Evolutionary conservation across 2,329 filamentous ascomycete genomes (phyloP), one percentile per base, ranked within the genome.

Genomic region (Colletotrichum brevisporum): DNA sequence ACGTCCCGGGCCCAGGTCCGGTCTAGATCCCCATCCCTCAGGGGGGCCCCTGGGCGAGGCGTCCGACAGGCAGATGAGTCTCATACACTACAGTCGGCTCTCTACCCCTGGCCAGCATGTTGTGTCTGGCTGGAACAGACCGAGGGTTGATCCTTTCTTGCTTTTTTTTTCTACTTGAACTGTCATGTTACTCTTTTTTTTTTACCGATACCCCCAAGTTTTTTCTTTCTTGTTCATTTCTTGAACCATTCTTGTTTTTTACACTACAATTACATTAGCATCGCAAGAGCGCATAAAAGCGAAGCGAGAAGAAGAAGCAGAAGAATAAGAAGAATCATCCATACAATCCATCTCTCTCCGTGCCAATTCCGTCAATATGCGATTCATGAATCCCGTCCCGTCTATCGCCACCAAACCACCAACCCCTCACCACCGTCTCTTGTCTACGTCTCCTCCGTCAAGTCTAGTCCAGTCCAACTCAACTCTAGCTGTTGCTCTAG

Each of bases 61-160:
- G 27, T 31, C 27, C 27, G 8, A 31, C 27, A 31, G 27, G 27
- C 27, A 31, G 27, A 31, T 31, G 27, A 31, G 27, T 31, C 27
- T 31, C 27, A 31, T 31, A 31, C 27, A 31, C 8, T 31, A 31
- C 27, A 31, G 27, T 31, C 27, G 6, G 27, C 47, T n/a, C 21
- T 43, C 21, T 21, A 2, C 15, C 36, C 31, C 31, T 6, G 15
- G 47, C 47, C n/a, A 18, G 47, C 47, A 50, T 50, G 10, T 21
- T 62, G 36, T 39, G 50, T 62, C 50, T 62, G 58, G 58, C 58
- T 62, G 50, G 58, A 62, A 62, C 58, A 62, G 48, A 45, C 58
- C 50, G 50, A 60, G 60, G 48, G 64, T 59, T 62, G 53, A 65
- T 70, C 62, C 57, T 63, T 60, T 71, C 51, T 65, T 41, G 52